Percentiles rank a stretch among this genome's conserved stretches.
phyloP scores from a whole-genome alignment of 2,329 filamentous ascomycete species.

The Neocatenulostroma microsporum region DNA sequence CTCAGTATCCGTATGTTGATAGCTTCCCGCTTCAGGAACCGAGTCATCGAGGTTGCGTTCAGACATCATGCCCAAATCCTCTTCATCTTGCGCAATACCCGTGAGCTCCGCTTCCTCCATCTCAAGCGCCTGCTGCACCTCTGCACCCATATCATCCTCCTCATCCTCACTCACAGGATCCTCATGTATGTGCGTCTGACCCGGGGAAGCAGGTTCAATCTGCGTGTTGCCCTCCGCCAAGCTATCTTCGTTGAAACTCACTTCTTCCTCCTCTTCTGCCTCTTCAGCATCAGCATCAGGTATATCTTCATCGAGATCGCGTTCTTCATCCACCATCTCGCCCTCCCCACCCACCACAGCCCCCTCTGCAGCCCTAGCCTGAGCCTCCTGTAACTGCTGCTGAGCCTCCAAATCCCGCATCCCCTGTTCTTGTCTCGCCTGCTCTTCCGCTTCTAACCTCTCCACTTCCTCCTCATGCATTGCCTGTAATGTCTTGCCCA shows the following conservation, averaged over 20 bases:
- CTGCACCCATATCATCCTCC: slow-evolving; percentile 29
- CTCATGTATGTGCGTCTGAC: slow-evolving; percentile 6
- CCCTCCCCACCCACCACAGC: slow-evolving; percentile 36
- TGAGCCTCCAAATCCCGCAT: slow-evolving; percentile 62
- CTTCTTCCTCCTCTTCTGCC: slow-evolving; percentile 52
- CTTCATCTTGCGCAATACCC: slow-evolving; percentile 41
- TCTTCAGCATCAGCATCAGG: slow-evolving; percentile 58
- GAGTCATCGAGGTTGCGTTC: slow-evolving; percentile 40
- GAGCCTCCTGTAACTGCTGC: slow-evolving; percentile 52
- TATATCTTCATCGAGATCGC: slow-evolving; percentile 54
- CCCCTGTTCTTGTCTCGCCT: slow-evolving; percentile 61
- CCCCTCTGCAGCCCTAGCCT: slow-evolving; percentile 25
- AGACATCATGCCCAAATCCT: slow-evolving; percentile 33
- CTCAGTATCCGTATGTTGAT: slow-evolving; percentile 49
- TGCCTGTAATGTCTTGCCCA: slow-evolving; percentile 82
- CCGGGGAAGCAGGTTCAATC: too few species aligned
- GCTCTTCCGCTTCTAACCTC: slow-evolving; percentile 73
- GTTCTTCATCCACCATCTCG: slow-evolving; percentile 45
- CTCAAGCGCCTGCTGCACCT: slow-evolving; percentile 37
- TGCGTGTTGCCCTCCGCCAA: slow-evolving; percentile 37
- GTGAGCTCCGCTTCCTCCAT: slow-evolving; percentile 42
- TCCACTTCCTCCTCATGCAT: slow-evolving; percentile 84
- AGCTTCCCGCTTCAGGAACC: slow-evolving; percentile 46
- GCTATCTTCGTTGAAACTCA: slow-evolving; percentile 43
- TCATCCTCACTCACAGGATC: slow-evolving; percentile 35